These are phyloP conservation scores for Backusella psychrophila DNA, from an alignment of 192 early-diverging fungal genomes.

Conservation along the genomic window DNA sequence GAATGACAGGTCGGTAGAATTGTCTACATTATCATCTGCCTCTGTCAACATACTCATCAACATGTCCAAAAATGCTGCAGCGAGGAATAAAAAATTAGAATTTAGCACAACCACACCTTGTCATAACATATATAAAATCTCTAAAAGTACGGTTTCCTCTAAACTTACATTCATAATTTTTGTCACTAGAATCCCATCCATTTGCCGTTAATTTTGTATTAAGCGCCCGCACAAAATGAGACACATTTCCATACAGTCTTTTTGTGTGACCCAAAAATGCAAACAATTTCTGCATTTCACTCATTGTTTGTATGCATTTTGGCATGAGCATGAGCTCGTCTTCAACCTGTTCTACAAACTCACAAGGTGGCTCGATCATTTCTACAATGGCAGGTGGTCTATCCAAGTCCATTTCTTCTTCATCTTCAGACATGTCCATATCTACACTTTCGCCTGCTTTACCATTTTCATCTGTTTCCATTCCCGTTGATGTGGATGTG, in stretches of 20 bases:
- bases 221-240: constrained; percentile 28
- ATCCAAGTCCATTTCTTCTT: not conserved
- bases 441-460: not conserved
- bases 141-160: not conserved
- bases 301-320: constrained; percentile 15
- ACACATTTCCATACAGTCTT: constrained; percentile 31
- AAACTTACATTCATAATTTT: constrained; percentile 18
- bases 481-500: not conserved
- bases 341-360: not conserved
- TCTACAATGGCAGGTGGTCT: constrained; percentile 3
- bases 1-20: not conserved
- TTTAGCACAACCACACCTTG: not conserved
- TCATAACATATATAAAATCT: too few relatives aligned
- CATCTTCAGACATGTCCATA: not conserved
- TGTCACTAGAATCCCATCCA: constrained; percentile 20
- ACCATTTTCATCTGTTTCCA: not conserved
- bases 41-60: constrained; percentile 11
- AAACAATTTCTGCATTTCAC: constrained; percentile 46
- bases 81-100: not conserved
- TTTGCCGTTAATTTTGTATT: not conserved
- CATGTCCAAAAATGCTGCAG: constrained; percentile 16
- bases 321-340: constrained; percentile 5
- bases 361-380: not conserved
- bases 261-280: constrained; percentile 34
- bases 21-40: not conserved